Conservation (phyloP, 2,329 filamentous ascomycete genomes). For the Fusarium sarcochroum region DNA sequence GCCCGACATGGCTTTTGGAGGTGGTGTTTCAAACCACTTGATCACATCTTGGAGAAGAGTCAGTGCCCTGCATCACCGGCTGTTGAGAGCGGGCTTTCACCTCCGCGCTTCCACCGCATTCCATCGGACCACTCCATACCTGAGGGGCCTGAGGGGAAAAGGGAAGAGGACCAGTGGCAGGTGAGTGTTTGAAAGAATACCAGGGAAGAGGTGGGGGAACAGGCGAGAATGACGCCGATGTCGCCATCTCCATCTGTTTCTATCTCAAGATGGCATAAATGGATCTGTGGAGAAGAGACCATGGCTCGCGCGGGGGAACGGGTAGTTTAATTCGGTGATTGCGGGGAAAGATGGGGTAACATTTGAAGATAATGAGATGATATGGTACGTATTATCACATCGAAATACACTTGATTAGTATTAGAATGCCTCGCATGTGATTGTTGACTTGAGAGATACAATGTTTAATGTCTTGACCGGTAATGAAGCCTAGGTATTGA, state of each 20-base stretch:
- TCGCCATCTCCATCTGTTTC: neutral
- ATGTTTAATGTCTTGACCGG: neutral
- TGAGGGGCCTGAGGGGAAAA: constrained; percentile 6
- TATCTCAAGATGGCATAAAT: constrained; percentile 22
- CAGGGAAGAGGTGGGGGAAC: neutral
- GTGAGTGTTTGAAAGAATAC: neutral
- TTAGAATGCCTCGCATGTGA: neutral
- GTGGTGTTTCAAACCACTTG: no score
- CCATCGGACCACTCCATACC: constrained; percentile 29
- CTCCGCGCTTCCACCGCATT: constrained; percentile 22
- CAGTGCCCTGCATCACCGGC: constrained; percentile 1
- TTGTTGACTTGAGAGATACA: neutral
- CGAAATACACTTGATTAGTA: neutral
- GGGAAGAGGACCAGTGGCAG: constrained; percentile 9
- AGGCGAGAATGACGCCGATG: constrained; percentile 23
- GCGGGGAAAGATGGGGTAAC: constrained; percentile 46
- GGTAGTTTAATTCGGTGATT: constrained; percentile 32
- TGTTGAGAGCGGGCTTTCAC: constrained; percentile 30
- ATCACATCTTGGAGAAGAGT: no score
- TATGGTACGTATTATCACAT: constrained; percentile 3
- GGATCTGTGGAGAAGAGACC: constrained; percentile 42
- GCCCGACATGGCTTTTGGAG: neutral
- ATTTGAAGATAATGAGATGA: neutral
- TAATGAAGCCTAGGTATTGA: constrained; percentile 3
- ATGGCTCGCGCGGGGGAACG: constrained; percentile 42